Conservation (phyloP, 768 basidiomycete genomes). For the Lactarius sp. region DNA sequence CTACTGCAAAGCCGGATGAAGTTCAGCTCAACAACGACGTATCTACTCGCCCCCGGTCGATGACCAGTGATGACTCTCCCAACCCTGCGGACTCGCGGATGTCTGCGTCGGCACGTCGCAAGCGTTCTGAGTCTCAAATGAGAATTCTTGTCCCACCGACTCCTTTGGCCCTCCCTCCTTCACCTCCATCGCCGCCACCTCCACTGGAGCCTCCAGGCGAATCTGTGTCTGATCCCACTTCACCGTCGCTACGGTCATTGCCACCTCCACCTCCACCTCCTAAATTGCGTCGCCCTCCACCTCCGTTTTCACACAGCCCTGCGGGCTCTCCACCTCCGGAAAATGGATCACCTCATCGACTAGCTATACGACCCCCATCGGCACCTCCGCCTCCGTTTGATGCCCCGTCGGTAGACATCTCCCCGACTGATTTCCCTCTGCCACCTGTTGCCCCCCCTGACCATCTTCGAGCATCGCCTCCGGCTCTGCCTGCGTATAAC, state of each 20-base stretch:
- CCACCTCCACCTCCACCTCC: conserved; percentile 7
- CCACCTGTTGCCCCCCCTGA: not conserved
- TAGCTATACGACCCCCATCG: not conserved
- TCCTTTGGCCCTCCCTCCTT: not conserved
- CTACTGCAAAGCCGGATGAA: not conserved
- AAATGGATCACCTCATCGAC: not conserved
- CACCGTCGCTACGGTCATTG: not conserved
- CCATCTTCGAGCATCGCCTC: not conserved
- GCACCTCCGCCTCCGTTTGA: not conserved
- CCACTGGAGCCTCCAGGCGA: not conserved
- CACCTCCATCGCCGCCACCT: not conserved
- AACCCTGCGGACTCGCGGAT: not conserved
- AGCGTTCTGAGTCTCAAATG: not conserved
- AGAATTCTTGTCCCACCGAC: not conserved
- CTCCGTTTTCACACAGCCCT: not conserved
- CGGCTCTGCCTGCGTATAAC: not conserved
- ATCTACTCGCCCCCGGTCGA: not conserved
- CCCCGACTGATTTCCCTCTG: not conserved
- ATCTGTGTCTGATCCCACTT: not conserved
- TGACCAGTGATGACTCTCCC: not conserved
- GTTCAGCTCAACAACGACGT: not conserved
- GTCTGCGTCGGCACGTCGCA: not conserved
- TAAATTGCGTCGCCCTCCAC: not conserved
- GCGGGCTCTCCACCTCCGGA: not conserved
- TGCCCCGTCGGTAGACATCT: not conserved